phyloP scores from a whole-genome alignment of 2,329 filamentous ascomycete species.

The Pseudocercospora eumusae region DNA sequence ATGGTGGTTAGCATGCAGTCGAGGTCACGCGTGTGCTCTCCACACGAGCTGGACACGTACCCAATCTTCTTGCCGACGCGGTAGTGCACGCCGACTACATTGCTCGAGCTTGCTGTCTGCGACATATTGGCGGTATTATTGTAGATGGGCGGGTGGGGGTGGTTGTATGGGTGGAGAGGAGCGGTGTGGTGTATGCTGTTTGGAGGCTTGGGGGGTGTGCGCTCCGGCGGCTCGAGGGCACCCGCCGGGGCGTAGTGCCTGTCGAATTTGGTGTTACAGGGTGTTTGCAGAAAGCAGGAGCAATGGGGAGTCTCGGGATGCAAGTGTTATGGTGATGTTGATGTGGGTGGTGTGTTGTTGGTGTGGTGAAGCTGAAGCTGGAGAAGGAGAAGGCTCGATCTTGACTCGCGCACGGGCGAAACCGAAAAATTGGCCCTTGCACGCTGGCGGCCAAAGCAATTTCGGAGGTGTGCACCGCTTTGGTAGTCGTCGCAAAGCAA shows the following conservation, averaged over 20 bases:
- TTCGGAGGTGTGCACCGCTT: not conserved
- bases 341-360: not conserved
- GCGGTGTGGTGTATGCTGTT: not conserved
- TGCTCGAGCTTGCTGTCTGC: constrained; percentile 55
- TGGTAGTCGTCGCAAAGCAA: constrained; percentile 1
- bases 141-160: not conserved
- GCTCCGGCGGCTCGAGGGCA: not conserved
- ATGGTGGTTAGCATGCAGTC: constrained; percentile 22
- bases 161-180: not conserved
- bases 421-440: not conserved
- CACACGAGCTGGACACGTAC: constrained; percentile 19
- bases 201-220: not conserved
- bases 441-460: constrained; percentile 1
- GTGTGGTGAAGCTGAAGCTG: not conserved
- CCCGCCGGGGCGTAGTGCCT: not conserved
- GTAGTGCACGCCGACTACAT: constrained; percentile 98
- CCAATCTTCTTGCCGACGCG: constrained; percentile 99
- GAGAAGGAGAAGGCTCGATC: constrained; percentile 3
- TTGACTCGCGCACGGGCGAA: not conserved
- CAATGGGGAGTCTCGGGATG: not conserved
- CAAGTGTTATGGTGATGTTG: not conserved
- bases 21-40: constrained; percentile 10
- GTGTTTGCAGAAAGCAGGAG: not conserved
- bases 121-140: constrained; percentile 15
- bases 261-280: not conserved